Conservation (phyloP, 768 basidiomycete genomes). For the Russula sp. region DNA sequence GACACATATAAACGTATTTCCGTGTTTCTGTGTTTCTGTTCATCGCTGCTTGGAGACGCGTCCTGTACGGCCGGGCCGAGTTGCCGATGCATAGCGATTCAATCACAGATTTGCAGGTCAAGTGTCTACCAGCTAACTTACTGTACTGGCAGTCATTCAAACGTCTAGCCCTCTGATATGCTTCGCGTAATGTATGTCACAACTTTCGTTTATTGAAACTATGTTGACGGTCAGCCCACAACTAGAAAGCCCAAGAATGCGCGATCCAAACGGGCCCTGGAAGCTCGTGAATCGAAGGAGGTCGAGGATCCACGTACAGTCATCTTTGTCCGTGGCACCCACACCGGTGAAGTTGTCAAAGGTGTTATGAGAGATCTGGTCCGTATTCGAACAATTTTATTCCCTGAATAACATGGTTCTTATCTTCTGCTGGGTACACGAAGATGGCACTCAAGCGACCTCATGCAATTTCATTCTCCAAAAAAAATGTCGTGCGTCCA, state of each 20-base stretch:
- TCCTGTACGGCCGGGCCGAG: background rate
- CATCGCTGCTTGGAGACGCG: too few species aligned
- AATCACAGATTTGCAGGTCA: background rate
- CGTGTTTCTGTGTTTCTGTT: too few species aligned
- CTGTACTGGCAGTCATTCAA: background rate
- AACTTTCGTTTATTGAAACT: background rate
- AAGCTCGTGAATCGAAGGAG: slow-evolving; percentile 84
- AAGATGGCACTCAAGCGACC: slow-evolving; percentile 96
- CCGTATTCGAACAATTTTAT: slow-evolving; percentile 34
- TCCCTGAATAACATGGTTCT: background rate
- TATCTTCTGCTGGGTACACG: background rate
- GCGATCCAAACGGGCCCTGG: slow-evolving; percentile 84
- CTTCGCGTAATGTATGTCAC: slow-evolving; percentile 27
- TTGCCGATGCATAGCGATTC: background rate
- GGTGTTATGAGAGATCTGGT: slow-evolving; percentile 88
- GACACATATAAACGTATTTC: background rate
- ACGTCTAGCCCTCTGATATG: slow-evolving; percentile 4
- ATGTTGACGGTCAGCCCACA: background rate
- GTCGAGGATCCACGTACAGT: slow-evolving; percentile 84
- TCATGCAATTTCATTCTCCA: slow-evolving; percentile 85
- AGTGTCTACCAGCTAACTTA: background rate
- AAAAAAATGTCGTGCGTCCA: slow-evolving; percentile 87
- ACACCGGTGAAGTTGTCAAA: slow-evolving; percentile 77
- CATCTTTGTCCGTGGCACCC: slow-evolving; percentile 87
- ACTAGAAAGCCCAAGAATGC: slow-evolving; percentile 92